A percentile compares a stretch with the other conserved stretches of the same genome.
phyloP scores from a whole-genome alignment of 768 basidiomycete species.

The Boletus tomentosulus region DNA sequence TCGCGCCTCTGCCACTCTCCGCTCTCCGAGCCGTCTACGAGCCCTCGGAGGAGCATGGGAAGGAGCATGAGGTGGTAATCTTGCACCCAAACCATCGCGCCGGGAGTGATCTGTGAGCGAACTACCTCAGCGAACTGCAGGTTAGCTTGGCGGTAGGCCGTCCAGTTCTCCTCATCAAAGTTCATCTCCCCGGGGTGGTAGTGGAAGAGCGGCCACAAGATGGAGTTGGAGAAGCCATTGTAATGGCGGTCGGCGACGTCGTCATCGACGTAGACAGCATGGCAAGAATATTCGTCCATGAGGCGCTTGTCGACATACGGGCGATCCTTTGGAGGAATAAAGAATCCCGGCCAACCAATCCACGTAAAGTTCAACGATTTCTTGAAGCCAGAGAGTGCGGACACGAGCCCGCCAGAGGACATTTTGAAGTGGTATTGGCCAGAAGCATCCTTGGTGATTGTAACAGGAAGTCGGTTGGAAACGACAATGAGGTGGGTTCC shows the following conservation, averaged over 20 bases:
- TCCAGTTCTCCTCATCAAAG: constrained; percentile 98
- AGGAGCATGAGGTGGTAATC: constrained; percentile 98
- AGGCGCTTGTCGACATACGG: constrained; percentile 86
- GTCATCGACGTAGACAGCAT: constrained; percentile 96
- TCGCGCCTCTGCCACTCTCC: constrained; percentile 59
- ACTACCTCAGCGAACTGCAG: constrained; percentile 91
- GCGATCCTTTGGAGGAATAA: constrained; percentile 92
- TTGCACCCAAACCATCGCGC: constrained; percentile 98
- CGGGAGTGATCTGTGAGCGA: constrained; percentile 69
- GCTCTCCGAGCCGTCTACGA: constrained; percentile 68
- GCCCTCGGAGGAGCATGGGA: constrained; percentile 87
- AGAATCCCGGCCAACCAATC: constrained; percentile 95
- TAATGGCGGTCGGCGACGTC: constrained; percentile 98
- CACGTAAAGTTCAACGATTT: constrained; percentile 97
- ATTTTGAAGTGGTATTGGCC: constrained; percentile 99
- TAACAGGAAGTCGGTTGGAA: constrained; percentile 92
- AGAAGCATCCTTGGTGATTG: constrained; percentile 87
- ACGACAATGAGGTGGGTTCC: constrained; percentile 86
- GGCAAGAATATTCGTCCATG: constrained; percentile 93
- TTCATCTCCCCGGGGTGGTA: constrained; percentile 99
- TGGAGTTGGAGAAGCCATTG: constrained; percentile 98
- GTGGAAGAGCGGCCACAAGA: constrained; percentile 99
- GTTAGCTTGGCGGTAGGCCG: constrained; percentile 96
- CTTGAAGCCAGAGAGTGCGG: constrained; percentile 96
- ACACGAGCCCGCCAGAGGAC: constrained; percentile 97